Evolutionary conservation across 495 filamentous ascomycete genomes (phyloP).

Genomic region (Penicillium desertorum): DNA sequence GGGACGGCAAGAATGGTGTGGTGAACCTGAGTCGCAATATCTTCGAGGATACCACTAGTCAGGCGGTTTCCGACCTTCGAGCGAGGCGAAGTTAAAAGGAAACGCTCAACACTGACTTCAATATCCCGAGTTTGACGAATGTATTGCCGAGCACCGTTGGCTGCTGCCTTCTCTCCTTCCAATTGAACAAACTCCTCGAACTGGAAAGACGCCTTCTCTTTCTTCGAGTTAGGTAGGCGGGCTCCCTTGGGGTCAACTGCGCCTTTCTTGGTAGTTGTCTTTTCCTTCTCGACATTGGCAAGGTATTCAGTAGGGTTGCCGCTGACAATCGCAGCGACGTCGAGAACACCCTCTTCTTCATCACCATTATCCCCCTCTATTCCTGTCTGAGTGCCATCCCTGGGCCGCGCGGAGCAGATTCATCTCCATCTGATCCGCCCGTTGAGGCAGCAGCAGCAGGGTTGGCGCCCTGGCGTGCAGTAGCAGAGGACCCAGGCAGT

Average conservation of each 20-base stretch:
- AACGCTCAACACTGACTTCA: slow-evolving; percentile 84
- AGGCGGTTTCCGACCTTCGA: slow-evolving; percentile 33
- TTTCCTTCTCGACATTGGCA: slow-evolving; percentile 88
- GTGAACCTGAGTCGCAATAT: slow-evolving; percentile 79
- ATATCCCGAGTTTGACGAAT: slow-evolving; percentile 62
- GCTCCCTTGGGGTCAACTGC: slow-evolving; percentile 52
- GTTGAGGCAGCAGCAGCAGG: slow-evolving; percentile 57
- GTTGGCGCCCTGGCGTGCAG: slow-evolving; percentile 56
- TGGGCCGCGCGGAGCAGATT: slow-evolving; percentile 48
- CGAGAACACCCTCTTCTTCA: slow-evolving; percentile 79
- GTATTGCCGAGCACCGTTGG: slow-evolving; percentile 32
- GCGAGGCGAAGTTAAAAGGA: slow-evolving; percentile 63
- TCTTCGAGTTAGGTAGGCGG: slow-evolving; percentile 79
- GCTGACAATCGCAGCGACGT: slow-evolving; percentile 92
- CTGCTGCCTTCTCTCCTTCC: slow-evolving; percentile 41
- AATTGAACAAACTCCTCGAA: slow-evolving; percentile 72
- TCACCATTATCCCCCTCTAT: slow-evolving; percentile 43
- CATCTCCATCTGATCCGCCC: slow-evolving; percentile 43
- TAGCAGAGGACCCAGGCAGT: slow-evolving; percentile 51
- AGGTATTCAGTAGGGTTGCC: slow-evolving; percentile 92
- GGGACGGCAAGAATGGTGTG: slow-evolving; percentile 74
- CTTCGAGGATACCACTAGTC: slow-evolving; percentile 68
- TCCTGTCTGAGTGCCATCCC: slow-evolving; percentile 52
- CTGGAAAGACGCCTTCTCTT: slow-evolving; percentile 72
- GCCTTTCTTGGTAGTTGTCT: slow-evolving; percentile 65